These are phyloP conservation scores for Cryptococcus sp. DNA, from an alignment of 1,284 basidiomycete genomes.

Conservation along the genomic window DNA sequence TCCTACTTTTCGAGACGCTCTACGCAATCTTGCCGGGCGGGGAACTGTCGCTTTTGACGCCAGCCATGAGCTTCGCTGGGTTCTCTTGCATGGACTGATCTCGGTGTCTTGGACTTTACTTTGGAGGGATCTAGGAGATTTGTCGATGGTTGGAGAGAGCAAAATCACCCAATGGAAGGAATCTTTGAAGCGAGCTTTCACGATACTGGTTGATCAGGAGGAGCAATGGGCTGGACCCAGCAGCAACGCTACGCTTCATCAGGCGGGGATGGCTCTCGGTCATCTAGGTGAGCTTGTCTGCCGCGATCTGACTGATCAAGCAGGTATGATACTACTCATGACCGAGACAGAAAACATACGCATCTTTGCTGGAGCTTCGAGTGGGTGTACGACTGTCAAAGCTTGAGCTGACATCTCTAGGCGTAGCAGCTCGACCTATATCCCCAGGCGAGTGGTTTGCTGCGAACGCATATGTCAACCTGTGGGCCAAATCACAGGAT, in stretches of 20 bases:
- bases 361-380: conserved; percentile 22
- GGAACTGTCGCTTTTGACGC: conserved; percentile 7
- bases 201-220: conserved; percentile 10
- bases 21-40: conserved; percentile 19
- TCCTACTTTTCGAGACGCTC: conserved; percentile 15
- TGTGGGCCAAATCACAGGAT: conserved; percentile 20
- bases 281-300: conserved; percentile 12
- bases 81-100: conserved; percentile 22
- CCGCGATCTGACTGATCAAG: neutral
- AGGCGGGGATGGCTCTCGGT: conserved; percentile 18
- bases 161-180: conserved; percentile 22
- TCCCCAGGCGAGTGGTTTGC: conserved; percentile 22
- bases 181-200: conserved; percentile 16
- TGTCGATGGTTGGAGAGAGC: conserved; percentile 21
- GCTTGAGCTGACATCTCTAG: conserved; percentile 1
- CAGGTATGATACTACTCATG: conserved; percentile 16
- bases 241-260: conserved; percentile 10
- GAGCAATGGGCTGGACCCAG: neutral
- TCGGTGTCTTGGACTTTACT: conserved; percentile 22
- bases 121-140: conserved; percentile 25
- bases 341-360: conserved; percentile 22
- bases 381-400: conserved; percentile 1
- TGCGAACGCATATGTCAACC: conserved; percentile 17
- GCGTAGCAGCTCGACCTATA: conserved; percentile 15
- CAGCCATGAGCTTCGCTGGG: conserved; percentile 6